Base-by-base conservation (phyloP, 805 yeast genomes). In the Myxozyma lipomycoides region DNA sequence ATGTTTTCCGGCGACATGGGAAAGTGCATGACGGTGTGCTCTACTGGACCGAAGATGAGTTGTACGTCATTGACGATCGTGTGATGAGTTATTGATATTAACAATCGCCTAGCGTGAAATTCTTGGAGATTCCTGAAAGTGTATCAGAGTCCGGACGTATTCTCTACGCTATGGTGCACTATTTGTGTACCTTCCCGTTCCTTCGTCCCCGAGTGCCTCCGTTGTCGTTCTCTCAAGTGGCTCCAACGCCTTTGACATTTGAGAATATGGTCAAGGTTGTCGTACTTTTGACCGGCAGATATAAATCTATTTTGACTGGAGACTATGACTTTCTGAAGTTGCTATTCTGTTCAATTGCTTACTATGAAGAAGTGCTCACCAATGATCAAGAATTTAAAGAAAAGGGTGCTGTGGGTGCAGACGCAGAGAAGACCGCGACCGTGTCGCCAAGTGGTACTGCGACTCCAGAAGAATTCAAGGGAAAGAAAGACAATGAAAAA, bases 111-210 rank as follows among this genome's bases (percentile, higher is more conserved):
- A 61, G 64, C 18, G 28, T 48, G 42, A 41, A 59, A 12, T 61
- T 55, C 38, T 59, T 78, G 17, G 63, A 64, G 15, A 49, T 78
- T 2, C 76, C 77, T 1, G 62, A 57, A 1, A 62, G 67, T 3
- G 57, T 65, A 10, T 52, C 59, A 0, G 62, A 64, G 2, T 64
- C 72, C 0, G 61, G 69, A 0, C 63, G 67, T 4, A 32, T 74
- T 1, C 46, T 82, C 0, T 73, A 72, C 60, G 64, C 69, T 4
- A 64, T 77, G 3, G 62, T 78, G 15, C 64, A 66, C 26, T 70
- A 72, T 3, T 47, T 83, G 25, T 73, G 79, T 0, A 67, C 68
- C 24, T 77, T 75, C 58, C 86, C 86, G 0, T 71, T 79, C 46
- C 50, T 79, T 5, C 64, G 67, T 21, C 70, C 70, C 17, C 56